Percentiles rank a stretch among this genome's conserved stretches.
phyloP scores from a whole-genome alignment of 352 stramenopile species.

The Phytophthora tubulina region DNA sequence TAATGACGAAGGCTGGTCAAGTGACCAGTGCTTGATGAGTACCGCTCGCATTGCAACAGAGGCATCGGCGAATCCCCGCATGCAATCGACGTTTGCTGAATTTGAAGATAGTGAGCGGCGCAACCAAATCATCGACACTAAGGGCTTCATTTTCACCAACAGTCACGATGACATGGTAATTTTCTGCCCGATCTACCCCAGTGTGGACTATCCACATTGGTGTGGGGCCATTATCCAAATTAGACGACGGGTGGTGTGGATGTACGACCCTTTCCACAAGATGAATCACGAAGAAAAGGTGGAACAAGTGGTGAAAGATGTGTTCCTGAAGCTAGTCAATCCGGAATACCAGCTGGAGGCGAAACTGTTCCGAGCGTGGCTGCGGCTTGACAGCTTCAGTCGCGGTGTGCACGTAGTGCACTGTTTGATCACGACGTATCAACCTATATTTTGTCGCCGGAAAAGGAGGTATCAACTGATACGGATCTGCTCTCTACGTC shows the following conservation, averaged over 20 bases:
- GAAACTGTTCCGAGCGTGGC: conserved; percentile 1
- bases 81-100: not conserved
- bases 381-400: conserved; percentile 2
- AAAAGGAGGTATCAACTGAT: not conserved
- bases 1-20: conserved; percentile 8
- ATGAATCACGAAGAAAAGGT: conserved; percentile 2
- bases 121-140: conserved; percentile 1
- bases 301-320: not conserved
- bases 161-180: not conserved
- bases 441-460: not conserved
- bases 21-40: conserved; percentile 6
- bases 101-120: not conserved
- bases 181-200: not conserved
- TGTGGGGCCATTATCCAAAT: conserved; percentile 14
- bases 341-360: not conserved
- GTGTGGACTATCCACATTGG: not conserved
- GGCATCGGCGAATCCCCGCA: not conserved
- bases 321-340: not conserved
- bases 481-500: not conserved
- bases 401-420: conserved; percentile 16
- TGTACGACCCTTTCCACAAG: conserved; percentile 16
- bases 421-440: conserved; percentile 16
- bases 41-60: conserved; percentile 1
- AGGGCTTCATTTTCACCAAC: conserved; percentile 8
- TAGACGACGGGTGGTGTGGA: conserved; percentile 2